Percentiles rank a stretch among this genome's conserved stretches.
These are phyloP conservation scores for Solanum sparsipilum DNA, from an alignment of 257 asterid species.

Conservation along the genomic window DNA sequence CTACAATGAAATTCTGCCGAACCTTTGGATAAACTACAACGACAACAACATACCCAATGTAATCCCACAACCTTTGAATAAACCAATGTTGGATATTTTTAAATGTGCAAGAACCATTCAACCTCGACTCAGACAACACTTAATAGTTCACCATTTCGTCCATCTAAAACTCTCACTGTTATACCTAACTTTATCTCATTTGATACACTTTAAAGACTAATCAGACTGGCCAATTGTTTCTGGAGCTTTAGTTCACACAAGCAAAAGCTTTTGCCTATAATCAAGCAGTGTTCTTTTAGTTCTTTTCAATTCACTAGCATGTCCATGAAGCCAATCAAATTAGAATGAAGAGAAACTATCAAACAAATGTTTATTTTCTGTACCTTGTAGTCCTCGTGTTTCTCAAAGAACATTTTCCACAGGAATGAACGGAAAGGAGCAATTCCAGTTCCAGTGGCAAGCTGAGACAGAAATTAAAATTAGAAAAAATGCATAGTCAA, in stretches of 20 bases:
- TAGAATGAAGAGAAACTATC: neutral
- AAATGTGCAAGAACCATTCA: neutral
- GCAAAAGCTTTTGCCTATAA: neutral
- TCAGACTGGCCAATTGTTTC: neutral
- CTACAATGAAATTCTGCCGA: neutral
- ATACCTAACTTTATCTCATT: neutral
- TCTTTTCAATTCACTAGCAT: neutral
- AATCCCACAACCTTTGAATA: neutral
- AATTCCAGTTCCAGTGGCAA: constrained; percentile 94
- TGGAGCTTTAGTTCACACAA: neutral
- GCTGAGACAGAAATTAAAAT: constrained; percentile 28
- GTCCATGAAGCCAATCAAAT: neutral
- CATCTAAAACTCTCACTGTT: neutral
- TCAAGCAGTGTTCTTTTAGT: neutral
- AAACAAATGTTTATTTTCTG: neutral
- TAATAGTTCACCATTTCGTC: no score
- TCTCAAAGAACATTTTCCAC: constrained; percentile 98
- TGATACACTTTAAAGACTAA: neutral
- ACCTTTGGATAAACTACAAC: neutral
- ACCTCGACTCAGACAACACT: neutral
- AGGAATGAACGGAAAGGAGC: constrained; percentile 93
- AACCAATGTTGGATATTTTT: neutral
- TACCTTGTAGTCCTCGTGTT: constrained; percentile 85
- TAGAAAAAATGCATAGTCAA: constrained; percentile 1
- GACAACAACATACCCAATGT: neutral